Conservation (phyloP, 1,284 basidiomycete genomes). For the Naganishia sp. region DNA sequence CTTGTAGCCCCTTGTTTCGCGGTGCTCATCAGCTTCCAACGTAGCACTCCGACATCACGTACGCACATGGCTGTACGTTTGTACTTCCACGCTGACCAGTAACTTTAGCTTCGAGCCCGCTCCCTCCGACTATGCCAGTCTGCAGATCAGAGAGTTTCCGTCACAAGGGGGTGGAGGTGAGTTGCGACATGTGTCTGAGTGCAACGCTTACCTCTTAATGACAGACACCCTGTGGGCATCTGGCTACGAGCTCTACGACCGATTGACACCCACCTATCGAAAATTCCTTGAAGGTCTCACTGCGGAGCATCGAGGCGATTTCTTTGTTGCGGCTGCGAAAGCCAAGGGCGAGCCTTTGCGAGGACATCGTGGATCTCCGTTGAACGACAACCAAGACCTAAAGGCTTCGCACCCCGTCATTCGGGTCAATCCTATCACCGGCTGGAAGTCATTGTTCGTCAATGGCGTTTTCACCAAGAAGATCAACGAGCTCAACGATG, state of each 20-base stretch:
- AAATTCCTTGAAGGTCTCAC: conserved; percentile 64
- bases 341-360: conserved; percentile 39
- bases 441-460: conserved; percentile 67
- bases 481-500: conserved; percentile 62
- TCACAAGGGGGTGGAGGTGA: conserved; percentile 44
- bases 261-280: conserved; percentile 62
- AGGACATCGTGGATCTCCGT: conserved; percentile 59
- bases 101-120: conserved; percentile 65
- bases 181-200: not conserved
- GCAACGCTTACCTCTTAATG: no score
- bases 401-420: conserved; percentile 60
- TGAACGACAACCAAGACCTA: conserved; percentile 64
- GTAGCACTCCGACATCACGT: conserved; percentile 22
- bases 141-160: conserved; percentile 64
- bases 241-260: conserved; percentile 66
- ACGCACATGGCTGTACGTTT: not conserved
- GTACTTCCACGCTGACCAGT: not conserved
- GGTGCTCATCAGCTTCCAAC: not conserved
- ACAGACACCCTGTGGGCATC: conserved; percentile 55
- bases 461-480: conserved; percentile 65
- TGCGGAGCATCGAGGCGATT: conserved; percentile 61
- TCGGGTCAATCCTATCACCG: conserved; percentile 60
- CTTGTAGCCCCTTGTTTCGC: not conserved
- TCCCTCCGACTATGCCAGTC: conserved; percentile 66
- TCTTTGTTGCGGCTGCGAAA: conserved; percentile 57